Base-by-base conservation (phyloP, 2,329 filamentous ascomycete species). In the Drechslerella dactyloides region DNA sequence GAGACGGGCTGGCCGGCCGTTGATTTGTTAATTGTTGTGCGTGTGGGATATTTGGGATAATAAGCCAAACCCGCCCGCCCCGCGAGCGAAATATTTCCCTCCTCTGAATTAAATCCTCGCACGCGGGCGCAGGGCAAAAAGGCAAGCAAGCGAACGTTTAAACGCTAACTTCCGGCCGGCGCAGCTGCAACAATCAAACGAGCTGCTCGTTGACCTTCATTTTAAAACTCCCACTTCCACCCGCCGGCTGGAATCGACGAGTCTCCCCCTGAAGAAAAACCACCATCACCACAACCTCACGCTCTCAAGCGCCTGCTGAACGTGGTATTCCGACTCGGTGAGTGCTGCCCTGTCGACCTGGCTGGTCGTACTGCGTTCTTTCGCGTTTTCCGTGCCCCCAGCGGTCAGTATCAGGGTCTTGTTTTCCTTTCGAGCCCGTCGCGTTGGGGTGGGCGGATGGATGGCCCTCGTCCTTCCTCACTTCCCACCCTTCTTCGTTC, bases 1-100 rank as follows among this genome's bases (percentile, higher is more conserved):
- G 58, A 17, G 11, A 27, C 15, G 57, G 23, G 19, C 23, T 44
- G 1, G 11, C 8, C n/a, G 24, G 56, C 54, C 42, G 52, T 62
- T 23, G 65, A 58, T 69, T 62, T 69, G 57, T 58, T 62, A 53
- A 69, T 69, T 69, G 65, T 69, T 69, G 64, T 46, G 57, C 21
- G 64, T 69, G 65, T 69, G 65, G 65, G 65, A 69, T 69, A 54
- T 61, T 69, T 62, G 2, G 37, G n/a, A 42, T 42, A 42, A 42
- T 42, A 42, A 42, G 37, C n/a, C n/a, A 13, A 17, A 42, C 37
- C 37, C 13, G 37, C 37, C 37, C 5, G 5, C 37, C n/a, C 5
- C 5, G 27, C 27, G 27, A 33, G 27, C 8, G 27, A 33, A 42
- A 42, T 69, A 56, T 62, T 62, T 58, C 61, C 50, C 42, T 44